Conservation (phyloP, 352 stramenopile species). For the Pythium guiyangense region DNA sequence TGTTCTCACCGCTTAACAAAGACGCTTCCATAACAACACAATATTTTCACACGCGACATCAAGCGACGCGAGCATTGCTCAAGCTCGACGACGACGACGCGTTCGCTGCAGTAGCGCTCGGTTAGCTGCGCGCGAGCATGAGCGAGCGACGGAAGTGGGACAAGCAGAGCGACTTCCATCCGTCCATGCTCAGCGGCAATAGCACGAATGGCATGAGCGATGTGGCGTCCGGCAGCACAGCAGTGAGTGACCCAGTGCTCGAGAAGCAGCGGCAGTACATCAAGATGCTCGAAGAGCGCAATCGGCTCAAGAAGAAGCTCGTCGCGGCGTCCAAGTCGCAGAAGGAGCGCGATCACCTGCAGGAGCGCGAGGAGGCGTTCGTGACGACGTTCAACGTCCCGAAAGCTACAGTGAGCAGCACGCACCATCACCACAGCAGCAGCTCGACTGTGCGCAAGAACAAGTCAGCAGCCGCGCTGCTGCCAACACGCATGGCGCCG, state of each 20-base stretch:
- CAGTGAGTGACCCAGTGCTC: slow-evolving; percentile 38
- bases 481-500: slow-evolving; percentile 26
- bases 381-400: slow-evolving; percentile 78
- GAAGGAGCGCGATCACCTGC: slow-evolving; percentile 41
- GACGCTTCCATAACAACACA: no score
- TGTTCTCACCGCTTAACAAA: no score
- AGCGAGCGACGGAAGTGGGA: slow-evolving; percentile 44
- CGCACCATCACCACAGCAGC: neutral
- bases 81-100: no score
- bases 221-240: neutral
- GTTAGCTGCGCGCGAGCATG: slow-evolving; percentile 12
- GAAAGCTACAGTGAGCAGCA: neutral
- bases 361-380: slow-evolving; percentile 71
- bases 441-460: slow-evolving; percentile 26
- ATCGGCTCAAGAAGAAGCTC: slow-evolving; percentile 78
- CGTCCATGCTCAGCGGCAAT: neutral
- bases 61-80: no score
- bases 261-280: slow-evolving; percentile 83
- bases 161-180: slow-evolving; percentile 31
- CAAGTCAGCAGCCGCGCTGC: slow-evolving; percentile 35
- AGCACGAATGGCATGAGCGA: neutral
- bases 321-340: slow-evolving; percentile 47
- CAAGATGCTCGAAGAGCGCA: slow-evolving; percentile 80
- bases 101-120: neutral
- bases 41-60: no score